Base-by-base conservation (phyloP, 2,329 filamentous ascomycete genomes). In the Calonectria hongkongensis region DNA sequence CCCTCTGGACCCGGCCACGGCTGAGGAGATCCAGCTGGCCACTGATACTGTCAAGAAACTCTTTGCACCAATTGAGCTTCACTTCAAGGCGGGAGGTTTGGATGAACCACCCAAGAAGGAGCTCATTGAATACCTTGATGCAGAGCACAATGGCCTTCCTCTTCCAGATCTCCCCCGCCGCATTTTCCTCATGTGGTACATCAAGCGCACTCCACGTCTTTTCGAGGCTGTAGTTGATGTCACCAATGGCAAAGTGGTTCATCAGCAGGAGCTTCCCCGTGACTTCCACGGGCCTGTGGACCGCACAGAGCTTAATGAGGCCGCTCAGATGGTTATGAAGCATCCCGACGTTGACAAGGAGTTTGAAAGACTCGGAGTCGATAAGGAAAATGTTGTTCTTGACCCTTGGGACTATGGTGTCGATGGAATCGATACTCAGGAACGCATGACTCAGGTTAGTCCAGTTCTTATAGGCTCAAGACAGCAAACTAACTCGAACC, bases 371-470 rank as follows among this genome's bases (percentile, higher is more conserved):
- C 45, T 74, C 0, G 51, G 50, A 0, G 25, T 74, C 13, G 62
- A 74, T 21, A 63, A 66, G n/a, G 41, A 13, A 13, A 47, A 54
- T 65, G 63, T 74, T 56, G 70, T 74, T 1, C 72, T 66, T 27
- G 72, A 74, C 33, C 70, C 72, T 13, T 74, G 70, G 70, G 72
- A 74, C 13, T 72, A 70, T 63, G 72, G 70, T 10, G 72, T 74
- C 2, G 72, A 74, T 45, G 70, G 70, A 1, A 66, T 33, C 33
- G 70, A 72, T 25, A 74, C 70, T 3, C 72, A 74, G 9, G 30
- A 21, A 7, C 60, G 72, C 43, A 74, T 65, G 62, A 66, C 66
- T 21, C 70, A 74, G 39, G 72, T 72, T 69, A 41, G 39, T 58
- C 30, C 36, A 5, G 0, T 30, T 13, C 6, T 12, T 2, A 15